Percentiles rank a stretch among this genome's conserved stretches.
These are phyloP conservation scores for Yamadazyma scolyti DNA, from an alignment of 805 yeast genomes.

Conservation along the genomic window DNA sequence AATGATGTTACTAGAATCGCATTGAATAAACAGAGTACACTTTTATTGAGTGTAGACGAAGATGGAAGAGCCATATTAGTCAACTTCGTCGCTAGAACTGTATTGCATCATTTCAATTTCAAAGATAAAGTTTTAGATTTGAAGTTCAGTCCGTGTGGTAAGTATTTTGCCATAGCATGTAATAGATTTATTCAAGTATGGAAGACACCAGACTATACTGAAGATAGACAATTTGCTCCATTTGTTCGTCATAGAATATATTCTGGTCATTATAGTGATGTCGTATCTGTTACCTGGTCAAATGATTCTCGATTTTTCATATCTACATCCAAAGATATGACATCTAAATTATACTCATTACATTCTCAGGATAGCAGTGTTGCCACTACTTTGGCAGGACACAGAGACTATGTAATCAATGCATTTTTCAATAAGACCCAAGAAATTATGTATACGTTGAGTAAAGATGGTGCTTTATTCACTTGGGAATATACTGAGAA, in stretches of 20 bases:
- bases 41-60: slow-evolving; percentile 77
- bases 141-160: slow-evolving; percentile 86
- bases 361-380: slow-evolving; percentile 63
- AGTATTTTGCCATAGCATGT: slow-evolving; percentile 78
- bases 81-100: slow-evolving; percentile 78
- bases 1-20: slow-evolving; percentile 78
- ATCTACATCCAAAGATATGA: slow-evolving; percentile 85
- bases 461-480: slow-evolving; percentile 92
- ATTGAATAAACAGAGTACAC: slow-evolving; percentile 74
- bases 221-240: slow-evolving; percentile 93
- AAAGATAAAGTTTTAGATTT: slow-evolving; percentile 71
- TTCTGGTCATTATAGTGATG: slow-evolving; percentile 88
- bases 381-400: slow-evolving; percentile 87
- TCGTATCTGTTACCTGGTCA: slow-evolving; percentile 82
- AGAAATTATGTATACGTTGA: slow-evolving; percentile 84
- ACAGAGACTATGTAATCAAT: slow-evolving; percentile 79
- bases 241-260: slow-evolving; percentile 86
- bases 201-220: slow-evolving; percentile 79
- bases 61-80: slow-evolving; percentile 93
- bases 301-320: slow-evolving; percentile 83
- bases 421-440: slow-evolving; percentile 89
- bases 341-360: slow-evolving; percentile 80
- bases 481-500: slow-evolving; percentile 81
- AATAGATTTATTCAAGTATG: slow-evolving; percentile 86
- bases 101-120: slow-evolving; percentile 91